Conservation (phyloP, 1,284 basidiomycete species). For the Ganoderma meredithae region DNA sequence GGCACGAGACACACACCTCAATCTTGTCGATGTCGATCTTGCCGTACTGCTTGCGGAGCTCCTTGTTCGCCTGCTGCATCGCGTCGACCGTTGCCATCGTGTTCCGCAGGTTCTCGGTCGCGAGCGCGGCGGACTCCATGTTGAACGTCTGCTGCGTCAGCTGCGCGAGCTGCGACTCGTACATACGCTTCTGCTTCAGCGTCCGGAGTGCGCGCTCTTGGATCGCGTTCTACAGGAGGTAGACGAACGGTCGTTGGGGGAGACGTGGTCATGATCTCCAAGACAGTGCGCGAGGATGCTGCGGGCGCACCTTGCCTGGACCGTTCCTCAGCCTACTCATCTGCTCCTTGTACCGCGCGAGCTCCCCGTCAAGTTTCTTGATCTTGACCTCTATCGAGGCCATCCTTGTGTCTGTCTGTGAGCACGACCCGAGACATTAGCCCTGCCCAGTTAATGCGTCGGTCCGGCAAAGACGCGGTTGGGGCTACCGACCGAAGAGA, state of each 20-base stretch:
- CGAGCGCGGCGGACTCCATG: constrained; percentile 97
- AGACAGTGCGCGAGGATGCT: background rate
- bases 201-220: constrained; percentile 95
- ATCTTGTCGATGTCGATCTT: constrained; percentile 99
- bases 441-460: background rate
- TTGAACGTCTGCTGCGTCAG: constrained; percentile 97
- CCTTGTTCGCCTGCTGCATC: constrained; percentile 98
- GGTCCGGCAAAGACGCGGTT: constrained; percentile 4
- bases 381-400: constrained; percentile 96
- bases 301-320: constrained; percentile 85
- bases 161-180: constrained; percentile 92
- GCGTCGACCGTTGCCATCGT: constrained; percentile 99
- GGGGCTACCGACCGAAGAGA: constrained; percentile 71
- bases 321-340: constrained; percentile 95
- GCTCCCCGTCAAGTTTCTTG: constrained; percentile 95
- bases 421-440: constrained; percentile 29
- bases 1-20: constrained; percentile 65
- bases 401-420: constrained; percentile 88
- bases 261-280: background rate
- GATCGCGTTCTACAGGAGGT: constrained; percentile 80
- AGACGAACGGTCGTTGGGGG: background rate
- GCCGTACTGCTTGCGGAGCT: constrained; percentile 96
- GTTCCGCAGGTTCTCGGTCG: constrained; percentile 97
- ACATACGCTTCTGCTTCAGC: constrained; percentile 96
- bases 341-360: constrained; percentile 93